Base-by-base conservation (phyloP, 495 filamentous ascomycete genomes). In the Penicillium verhagenii region DNA sequence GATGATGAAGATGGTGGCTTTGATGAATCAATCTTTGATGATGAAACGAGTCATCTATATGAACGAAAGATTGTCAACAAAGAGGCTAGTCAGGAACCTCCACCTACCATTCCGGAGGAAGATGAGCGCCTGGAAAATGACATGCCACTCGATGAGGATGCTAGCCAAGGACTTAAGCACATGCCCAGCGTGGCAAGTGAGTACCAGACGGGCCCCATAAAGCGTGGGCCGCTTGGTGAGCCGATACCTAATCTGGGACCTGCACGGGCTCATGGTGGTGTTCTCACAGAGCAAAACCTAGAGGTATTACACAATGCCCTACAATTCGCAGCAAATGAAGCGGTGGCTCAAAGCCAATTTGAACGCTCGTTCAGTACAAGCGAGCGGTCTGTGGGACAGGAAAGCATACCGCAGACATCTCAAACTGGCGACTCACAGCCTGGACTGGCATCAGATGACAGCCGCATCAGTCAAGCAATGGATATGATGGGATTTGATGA, bases 1-100 rank as follows among this genome's bases (percentile, higher is more conserved):
- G 76, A 81, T 9, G 75, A 71, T 23, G 80, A 82, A 35, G 80
- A 78, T 25, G 72, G 73, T 6, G 69, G 75, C 14, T 91, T 92
- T 60, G 89, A 92, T 57, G 89, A 92, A 62, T 89, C 87, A 21
- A 81, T 91, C 25, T 91, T 92, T 60, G 89, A 92, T 62, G 78
- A 85, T 29, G 78, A 85, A 67, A 80, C 57, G 14, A 78, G 77
- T 51, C 72, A 79, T 53, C 61, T 83, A 11, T 80, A 80, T 53
- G 72, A 72, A 40, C 69, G 69, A 25, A 74, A 72, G 43, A 52
- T 50, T 20, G 65, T 63, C 14, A 45, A 56, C 13, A 54, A 53
- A 33, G 52, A 51, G n/a, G 35, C 43, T 1, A 54, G 47, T 10
- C 54, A 67, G 4, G 29, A 40, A 28, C 47, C 60, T n/a, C 18